Evolutionary conservation across 2,329 filamentous ascomycete species (phyloP).

Genomic region (Clonostachys rhizophaga): DNA sequence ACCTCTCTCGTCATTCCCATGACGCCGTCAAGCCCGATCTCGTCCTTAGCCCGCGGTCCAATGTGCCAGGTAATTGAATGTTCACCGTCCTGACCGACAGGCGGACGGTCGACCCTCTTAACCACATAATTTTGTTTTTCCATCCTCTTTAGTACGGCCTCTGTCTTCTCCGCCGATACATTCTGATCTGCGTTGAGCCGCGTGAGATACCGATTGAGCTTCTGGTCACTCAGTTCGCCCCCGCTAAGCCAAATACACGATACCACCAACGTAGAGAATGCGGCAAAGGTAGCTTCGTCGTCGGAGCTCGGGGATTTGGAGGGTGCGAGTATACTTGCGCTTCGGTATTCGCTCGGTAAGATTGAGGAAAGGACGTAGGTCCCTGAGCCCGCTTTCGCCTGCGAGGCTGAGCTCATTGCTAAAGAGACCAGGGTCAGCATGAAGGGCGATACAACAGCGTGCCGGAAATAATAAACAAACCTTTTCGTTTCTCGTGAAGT

Average conservation of each 20-base stretch:
- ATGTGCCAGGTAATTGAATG: slow-evolving; percentile 77
- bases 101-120: slow-evolving; percentile 61
- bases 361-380: slow-evolving; percentile 74
- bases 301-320: slow-evolving; percentile 59
- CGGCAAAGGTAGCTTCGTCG: slow-evolving; percentile 75
- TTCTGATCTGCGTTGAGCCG: slow-evolving; percentile 73
- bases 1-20: slow-evolving; percentile 62
- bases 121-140: slow-evolving; percentile 80
- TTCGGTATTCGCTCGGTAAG: slow-evolving; percentile 64
- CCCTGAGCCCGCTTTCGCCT: slow-evolving; percentile 55
- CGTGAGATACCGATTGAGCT: slow-evolving; percentile 69
- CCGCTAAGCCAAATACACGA: slow-evolving; percentile 71
- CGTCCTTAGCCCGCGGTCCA: slow-evolving; percentile 79
- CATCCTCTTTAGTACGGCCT: slow-evolving; percentile 69
- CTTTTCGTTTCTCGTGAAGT: slow-evolving; percentile 71
- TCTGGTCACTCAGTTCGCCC: slow-evolving; percentile 71
- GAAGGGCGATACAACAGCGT: too few species aligned
- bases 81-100: slow-evolving; percentile 56
- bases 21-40: slow-evolving; percentile 75
- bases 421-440: slow-evolving; percentile 5
- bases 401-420: slow-evolving; percentile 38
- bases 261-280: slow-evolving; percentile 75
- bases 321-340: slow-evolving; percentile 63
- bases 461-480: slow-evolving; percentile 30
- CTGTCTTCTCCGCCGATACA: slow-evolving; percentile 71